phyloP scores from a whole-genome alignment of 176 grass and related monocot species.

The Panicum miliaceum region DNA sequence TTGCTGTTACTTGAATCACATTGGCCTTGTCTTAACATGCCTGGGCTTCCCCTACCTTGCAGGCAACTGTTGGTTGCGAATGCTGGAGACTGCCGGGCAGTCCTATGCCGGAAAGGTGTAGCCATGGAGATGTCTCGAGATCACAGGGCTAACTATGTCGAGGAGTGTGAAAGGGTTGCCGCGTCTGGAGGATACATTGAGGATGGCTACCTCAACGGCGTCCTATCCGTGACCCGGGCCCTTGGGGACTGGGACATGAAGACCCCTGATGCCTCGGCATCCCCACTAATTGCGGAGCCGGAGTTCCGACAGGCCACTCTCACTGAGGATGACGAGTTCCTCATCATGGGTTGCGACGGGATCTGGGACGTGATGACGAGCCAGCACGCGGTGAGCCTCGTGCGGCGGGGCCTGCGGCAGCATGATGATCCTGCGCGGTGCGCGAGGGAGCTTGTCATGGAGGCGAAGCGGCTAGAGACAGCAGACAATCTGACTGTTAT shows the following conservation, averaged over 20 bases:
- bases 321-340: slow-evolving; percentile 67
- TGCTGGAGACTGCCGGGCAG: slow-evolving; percentile 83
- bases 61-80: slow-evolving; percentile 93
- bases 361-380: slow-evolving; percentile 86
- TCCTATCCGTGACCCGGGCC: slow-evolving; percentile 81
- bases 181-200: slow-evolving; percentile 75
- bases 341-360: slow-evolving; percentile 79
- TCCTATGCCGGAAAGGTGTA: slow-evolving; percentile 75
- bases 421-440: slow-evolving; percentile 63
- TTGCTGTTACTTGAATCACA: not conserved
- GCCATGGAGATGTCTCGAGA: slow-evolving; percentile 87
- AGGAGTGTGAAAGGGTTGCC: slow-evolving; percentile 60
- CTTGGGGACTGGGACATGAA: slow-evolving; percentile 97
- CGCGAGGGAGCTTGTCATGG: slow-evolving; percentile 72
- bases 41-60: slow-evolving; percentile 15
- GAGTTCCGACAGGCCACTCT: slow-evolving; percentile 67
- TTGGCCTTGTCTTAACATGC: not conserved
- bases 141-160: slow-evolving; percentile 61
- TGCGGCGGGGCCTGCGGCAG: slow-evolving; percentile 57
- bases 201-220: slow-evolving; percentile 85
- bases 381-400: slow-evolving; percentile 70
- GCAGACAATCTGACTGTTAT: slow-evolving; percentile 79
- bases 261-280: slow-evolving; percentile 47
- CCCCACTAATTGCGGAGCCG: slow-evolving; percentile 75
- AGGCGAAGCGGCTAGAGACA: slow-evolving; percentile 66